Evolutionary conservation across 192 early-diverging fungal species (phyloP).

Genomic region (Rhizophagus clarus): DNA sequence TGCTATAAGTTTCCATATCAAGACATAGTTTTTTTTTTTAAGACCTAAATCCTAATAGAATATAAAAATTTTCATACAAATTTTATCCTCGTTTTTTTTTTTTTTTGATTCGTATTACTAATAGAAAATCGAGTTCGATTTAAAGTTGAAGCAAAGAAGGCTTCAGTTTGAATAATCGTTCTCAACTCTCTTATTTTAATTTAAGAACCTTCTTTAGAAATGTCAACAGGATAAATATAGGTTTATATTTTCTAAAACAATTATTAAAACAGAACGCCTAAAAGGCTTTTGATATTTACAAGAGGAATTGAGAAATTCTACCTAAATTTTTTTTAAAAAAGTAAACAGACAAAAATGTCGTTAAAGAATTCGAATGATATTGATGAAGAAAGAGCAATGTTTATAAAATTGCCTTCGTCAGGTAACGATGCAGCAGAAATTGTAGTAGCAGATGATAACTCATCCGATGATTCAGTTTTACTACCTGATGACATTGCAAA

Average conservation of each 20-base stretch:
- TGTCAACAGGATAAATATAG: neutral
- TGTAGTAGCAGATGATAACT: neutral
- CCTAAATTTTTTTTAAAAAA: neutral
- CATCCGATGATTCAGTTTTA: neutral
- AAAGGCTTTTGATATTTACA: no score
- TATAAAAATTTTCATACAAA: no score
- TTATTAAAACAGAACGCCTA: no score
- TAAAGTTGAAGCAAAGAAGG: no score
- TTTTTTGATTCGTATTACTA: no score
- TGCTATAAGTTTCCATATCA: no score
- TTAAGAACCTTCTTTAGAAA: neutral
- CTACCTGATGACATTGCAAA: neutral
- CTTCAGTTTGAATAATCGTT: neutral
- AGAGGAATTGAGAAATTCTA: no score
- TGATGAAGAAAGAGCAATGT: neutral
- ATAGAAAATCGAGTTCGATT: no score
- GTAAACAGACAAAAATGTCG: neutral
- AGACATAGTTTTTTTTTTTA: no score
- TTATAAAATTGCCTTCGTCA: neutral
- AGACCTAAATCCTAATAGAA: no score
- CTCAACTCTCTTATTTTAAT: neutral
- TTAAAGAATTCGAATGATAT: neutral
- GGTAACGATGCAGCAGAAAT: neutral
- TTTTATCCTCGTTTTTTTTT: no score
- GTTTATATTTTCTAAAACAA: neutral